These are phyloP conservation scores for Durusdinium trenchii DNA, from an alignment of 73 alveolate genomes.

Conservation along the genomic window DNA sequence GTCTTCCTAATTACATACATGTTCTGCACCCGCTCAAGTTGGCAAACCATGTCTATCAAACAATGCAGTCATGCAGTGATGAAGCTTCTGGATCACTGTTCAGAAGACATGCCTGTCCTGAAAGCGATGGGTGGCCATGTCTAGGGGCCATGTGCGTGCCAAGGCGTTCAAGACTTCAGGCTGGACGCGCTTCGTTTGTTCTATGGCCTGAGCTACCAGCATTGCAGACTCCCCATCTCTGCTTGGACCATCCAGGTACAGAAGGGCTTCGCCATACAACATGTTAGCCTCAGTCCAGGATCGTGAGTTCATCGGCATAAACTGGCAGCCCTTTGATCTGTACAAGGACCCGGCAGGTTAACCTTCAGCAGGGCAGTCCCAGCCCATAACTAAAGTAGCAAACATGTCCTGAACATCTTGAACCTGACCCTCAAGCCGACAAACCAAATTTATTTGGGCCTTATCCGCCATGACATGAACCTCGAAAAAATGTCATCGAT, in stretches of 20 bases:
- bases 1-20: no score
- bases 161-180: slow-evolving; percentile 50
- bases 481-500: not conserved
- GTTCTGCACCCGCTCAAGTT: no score
- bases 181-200: not conserved
- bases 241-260: slow-evolving; percentile 44
- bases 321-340: no score
- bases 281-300: slow-evolving; percentile 24
- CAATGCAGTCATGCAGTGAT: no score
- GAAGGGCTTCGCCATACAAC: slow-evolving; percentile 56
- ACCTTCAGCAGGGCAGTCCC: not conserved
- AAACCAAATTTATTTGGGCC: not conserved
- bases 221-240: slow-evolving; percentile 9
- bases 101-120: slow-evolving; percentile 32
- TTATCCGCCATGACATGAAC: not conserved
- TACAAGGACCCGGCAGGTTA: no score
- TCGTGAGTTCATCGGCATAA: no score
- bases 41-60: no score
- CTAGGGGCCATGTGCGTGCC: slow-evolving; percentile 66
- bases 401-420: not conserved
- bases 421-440: not conserved
- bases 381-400: not conserved
- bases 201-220: slow-evolving; percentile 54
- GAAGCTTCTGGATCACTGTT: no score
- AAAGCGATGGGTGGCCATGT: slow-evolving; percentile 4